Evolutionary conservation across 2,329 filamentous ascomycete species (phyloP).

Genomic region (Ophiosphaerella herpotricha): DNA sequence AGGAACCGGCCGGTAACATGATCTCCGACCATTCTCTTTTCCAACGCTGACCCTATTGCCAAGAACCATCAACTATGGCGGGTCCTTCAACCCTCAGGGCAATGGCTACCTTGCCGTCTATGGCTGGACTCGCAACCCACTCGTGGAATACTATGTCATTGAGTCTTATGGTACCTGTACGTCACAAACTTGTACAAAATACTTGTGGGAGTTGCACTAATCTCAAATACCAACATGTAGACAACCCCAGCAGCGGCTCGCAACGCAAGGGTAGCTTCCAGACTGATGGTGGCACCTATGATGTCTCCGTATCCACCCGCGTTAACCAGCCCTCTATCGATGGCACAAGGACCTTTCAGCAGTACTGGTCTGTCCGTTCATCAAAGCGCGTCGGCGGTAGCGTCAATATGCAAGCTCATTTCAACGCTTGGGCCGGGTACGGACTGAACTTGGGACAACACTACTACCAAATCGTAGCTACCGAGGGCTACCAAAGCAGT

Average conservation of each 20-base stretch:
- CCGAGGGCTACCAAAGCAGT: constrained; percentile 52
- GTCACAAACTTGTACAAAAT: no score
- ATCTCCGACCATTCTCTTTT: background rate
- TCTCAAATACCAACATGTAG: no score
- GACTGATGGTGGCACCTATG: constrained; percentile 58
- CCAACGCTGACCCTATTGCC: background rate
- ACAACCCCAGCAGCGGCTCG: constrained; percentile 50
- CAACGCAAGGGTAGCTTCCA: constrained; percentile 56
- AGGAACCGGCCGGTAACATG: constrained; percentile 52
- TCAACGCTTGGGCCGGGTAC: constrained; percentile 35
- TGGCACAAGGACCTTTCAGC: constrained; percentile 57
- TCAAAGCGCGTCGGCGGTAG: constrained; percentile 54
- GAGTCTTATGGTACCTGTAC: constrained; percentile 53
- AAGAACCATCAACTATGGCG: constrained; percentile 23
- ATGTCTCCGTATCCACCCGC: constrained; percentile 55
- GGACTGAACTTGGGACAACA: constrained; percentile 37
- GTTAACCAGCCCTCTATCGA: constrained; percentile 58
- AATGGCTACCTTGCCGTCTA: constrained; percentile 52
- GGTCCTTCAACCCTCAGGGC: constrained; percentile 26
- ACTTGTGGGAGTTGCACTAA: no score
- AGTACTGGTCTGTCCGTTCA: constrained; percentile 59
- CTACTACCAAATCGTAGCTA: constrained; percentile 55
- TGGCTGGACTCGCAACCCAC: constrained; percentile 58
- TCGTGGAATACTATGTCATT: constrained; percentile 63
- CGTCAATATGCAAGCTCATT: constrained; percentile 34